These are phyloP conservation scores for Kokia cookei DNA, from an alignment of 441 rosid genomes.

Conservation along the genomic window DNA sequence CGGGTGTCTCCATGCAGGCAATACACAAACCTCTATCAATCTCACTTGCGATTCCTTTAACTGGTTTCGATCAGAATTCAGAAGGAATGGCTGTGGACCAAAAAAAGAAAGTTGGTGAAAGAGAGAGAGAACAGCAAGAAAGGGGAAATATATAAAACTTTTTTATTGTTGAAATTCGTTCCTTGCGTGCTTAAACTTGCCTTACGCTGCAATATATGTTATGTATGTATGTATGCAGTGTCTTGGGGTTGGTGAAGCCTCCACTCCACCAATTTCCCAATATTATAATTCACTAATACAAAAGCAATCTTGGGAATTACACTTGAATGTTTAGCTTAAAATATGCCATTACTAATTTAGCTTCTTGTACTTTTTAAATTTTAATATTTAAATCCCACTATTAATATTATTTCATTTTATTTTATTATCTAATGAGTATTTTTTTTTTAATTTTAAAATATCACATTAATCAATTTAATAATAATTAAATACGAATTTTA, in stretches of 20 bases:
- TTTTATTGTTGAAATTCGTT: conserved; percentile 11
- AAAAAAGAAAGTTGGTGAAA: conserved; percentile 14
- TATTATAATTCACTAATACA: not conserved
- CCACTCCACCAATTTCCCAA: not conserved
- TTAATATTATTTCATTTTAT: too few species aligned
- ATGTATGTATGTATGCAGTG: too few species aligned
- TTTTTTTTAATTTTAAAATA: too few species aligned
- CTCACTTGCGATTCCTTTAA: not conserved
- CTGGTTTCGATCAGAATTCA: not conserved
- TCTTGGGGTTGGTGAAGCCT: not conserved
- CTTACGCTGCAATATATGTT: not conserved
- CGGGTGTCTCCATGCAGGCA: conserved; percentile 2
- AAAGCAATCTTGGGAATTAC: not conserved
- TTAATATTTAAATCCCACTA: too few species aligned
- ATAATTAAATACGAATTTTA: too few species aligned
- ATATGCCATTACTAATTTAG: too few species aligned
- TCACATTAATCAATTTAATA: too few species aligned
- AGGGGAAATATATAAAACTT: not conserved
- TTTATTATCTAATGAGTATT: too few species aligned
- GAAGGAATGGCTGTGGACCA: not conserved
- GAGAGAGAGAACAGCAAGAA: conserved; percentile 21
- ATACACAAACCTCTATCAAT: not conserved
- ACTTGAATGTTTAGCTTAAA: not conserved
- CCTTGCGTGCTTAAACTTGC: conserved; percentile 11
- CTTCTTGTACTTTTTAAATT: too few species aligned